A percentile compares a stretch with the other conserved stretches of the same genome.
phyloP scores from a whole-genome alignment of 805 yeast genomes.

The Komagataella pseudopastoris region DNA sequence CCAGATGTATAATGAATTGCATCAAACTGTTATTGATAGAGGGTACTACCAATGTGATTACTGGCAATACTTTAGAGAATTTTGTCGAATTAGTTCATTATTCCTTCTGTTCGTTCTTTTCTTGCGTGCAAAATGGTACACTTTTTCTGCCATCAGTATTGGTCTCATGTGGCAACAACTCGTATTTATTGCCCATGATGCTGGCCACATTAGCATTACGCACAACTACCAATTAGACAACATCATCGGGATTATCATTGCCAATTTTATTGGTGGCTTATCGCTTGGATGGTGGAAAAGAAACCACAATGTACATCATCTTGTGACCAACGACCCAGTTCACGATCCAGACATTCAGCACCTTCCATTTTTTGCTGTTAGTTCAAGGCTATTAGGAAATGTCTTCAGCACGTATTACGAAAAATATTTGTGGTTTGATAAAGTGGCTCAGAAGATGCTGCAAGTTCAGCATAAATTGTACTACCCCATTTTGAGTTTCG shows the following conservation, averaged over 20 bases:
- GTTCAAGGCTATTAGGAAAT: slow-evolving; percentile 51
- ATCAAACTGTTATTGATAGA: slow-evolving; percentile 33
- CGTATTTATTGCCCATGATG: slow-evolving; percentile 81
- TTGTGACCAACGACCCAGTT: slow-evolving; percentile 83
- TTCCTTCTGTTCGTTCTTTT: slow-evolving; percentile 35
- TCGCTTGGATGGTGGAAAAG: slow-evolving; percentile 94
- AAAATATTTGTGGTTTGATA: slow-evolving; percentile 52
- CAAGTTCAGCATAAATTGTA: slow-evolving; percentile 57
- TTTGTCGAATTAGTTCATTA: slow-evolving; percentile 42
- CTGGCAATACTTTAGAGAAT: slow-evolving; percentile 58
- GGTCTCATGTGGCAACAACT: slow-evolving; percentile 86
- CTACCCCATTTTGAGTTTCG: slow-evolving; percentile 71
- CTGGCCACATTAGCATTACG: slow-evolving; percentile 76
- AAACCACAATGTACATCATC: slow-evolving; percentile 87
- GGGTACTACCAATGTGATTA: slow-evolving; percentile 68
- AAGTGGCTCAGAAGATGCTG: slow-evolving; percentile 41
- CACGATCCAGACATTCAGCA: slow-evolving; percentile 95
- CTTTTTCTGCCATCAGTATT: slow-evolving; percentile 45
- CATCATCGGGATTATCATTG: slow-evolving; percentile 56
- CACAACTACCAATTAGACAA: slow-evolving; percentile 72
- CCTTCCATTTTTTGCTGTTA: slow-evolving; percentile 81
- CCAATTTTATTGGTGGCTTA: slow-evolving; percentile 77
- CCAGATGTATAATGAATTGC: slow-evolving; percentile 45
- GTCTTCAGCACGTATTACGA: slow-evolving; percentile 77
- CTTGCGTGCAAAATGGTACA: slow-evolving; percentile 29